Base-by-base conservation (phyloP, 2,329 filamentous ascomycete genomes). In the Claviceps maximensis region DNA sequence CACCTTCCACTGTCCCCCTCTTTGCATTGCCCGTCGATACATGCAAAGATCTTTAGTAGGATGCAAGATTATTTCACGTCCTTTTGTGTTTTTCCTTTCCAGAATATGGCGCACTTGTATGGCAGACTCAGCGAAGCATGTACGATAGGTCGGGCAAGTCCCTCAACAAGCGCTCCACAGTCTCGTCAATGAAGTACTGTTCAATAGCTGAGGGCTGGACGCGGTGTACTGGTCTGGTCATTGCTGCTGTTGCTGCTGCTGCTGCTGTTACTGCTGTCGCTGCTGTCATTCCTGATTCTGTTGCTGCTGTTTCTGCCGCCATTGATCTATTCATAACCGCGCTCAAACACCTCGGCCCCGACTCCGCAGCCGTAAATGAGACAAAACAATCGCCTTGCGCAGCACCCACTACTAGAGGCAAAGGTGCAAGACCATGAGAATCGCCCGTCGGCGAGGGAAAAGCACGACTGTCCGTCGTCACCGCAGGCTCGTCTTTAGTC, bases 101-200 rank as follows among this genome's bases (percentile, higher is more conserved):
- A n/a, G n/a, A 23, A 4, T 8, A 12, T 33, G 9, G 9, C 31
- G 6, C 31, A 12, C 10, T 29, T 2, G 19, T 42, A 12, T 23
- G 3, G 10, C 5, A 25, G 19, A 3, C 7, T 13, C 55, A 74
- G 58, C 65, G 64, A 56, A 74, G 58, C 72, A 74, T 74, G 53
- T 74, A 74, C 21, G 72, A 71, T 41, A 74, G 59, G 59, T 74
- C 69, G 3, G 72, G 72, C 21, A 74, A 60, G 50, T 61, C 63
- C 48, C 60, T 60, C 36, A 74, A 55, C 49, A 74, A 67, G 33
- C 56, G 59, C 15, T 61, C 60, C 49, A 70, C 62, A 17, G 66
- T 57, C 19, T 63, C 60, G 15, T 69, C 66, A 19, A 70, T 63
- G 57, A 9, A 56, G 46, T 19, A 2, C 4, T 47, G 17, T 31